A percentile compares a stretch with the other conserved stretches of the same genome.
phyloP scores from a whole-genome alignment of 2,329 filamentous ascomycete genomes.

The Cladosporium sp. region DNA sequence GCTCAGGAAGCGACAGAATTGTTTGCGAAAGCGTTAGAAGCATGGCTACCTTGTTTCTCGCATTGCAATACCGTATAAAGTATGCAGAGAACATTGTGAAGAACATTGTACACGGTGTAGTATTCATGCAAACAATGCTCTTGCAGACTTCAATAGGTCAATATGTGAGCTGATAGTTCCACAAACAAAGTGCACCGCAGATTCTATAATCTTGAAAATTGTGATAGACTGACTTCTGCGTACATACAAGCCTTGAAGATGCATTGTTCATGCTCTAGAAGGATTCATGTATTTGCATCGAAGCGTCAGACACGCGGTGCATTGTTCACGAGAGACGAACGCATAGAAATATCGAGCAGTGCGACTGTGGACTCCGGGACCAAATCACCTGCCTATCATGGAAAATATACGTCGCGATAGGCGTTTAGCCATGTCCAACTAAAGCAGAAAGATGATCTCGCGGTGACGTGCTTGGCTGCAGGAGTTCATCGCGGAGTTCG shows the following conservation, averaged over 20 bases:
- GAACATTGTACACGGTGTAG: not conserved
- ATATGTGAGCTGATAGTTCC: too few species aligned
- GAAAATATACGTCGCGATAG: not conserved
- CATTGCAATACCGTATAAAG: not conserved
- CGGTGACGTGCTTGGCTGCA: not conserved
- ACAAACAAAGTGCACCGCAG: too few species aligned
- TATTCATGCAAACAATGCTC: not conserved
- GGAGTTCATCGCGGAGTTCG: not conserved
- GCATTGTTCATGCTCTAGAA: not conserved
- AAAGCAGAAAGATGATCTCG: not conserved
- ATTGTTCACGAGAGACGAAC: not conserved
- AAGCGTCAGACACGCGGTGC: not conserved
- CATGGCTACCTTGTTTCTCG: constrained; percentile 29
- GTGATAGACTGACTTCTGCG: not conserved
- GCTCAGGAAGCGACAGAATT: constrained; percentile 24
- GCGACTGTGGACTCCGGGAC: not conserved
- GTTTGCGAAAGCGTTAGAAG: constrained; percentile 27
- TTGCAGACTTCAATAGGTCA: too few species aligned
- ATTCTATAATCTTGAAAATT: too few species aligned
- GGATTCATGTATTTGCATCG: not conserved
- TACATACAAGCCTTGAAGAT: not conserved
- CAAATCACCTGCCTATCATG: not conserved
- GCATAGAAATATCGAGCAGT: not conserved
- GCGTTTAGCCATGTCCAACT: not conserved
- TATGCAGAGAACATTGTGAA: not conserved